phyloP scores from a whole-genome alignment of 441 rosid species.

The Sinapis alba region DNA sequence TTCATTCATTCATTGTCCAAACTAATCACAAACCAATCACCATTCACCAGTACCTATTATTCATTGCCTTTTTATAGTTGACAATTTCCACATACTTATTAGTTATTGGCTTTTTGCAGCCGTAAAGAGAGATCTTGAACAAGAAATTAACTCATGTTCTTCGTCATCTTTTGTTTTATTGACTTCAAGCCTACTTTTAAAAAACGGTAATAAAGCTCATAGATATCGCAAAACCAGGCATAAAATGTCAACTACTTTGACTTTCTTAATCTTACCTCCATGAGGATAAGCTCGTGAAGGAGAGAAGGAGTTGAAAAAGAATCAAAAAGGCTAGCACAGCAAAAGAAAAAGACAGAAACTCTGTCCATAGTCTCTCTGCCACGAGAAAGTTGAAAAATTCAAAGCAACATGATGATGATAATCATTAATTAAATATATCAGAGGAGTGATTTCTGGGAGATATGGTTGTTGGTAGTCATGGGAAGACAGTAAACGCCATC shows the following conservation, averaged over 20 bases:
- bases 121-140: slow-evolving; percentile 9
- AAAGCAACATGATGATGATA: slow-evolving; percentile 30
- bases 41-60: slow-evolving; percentile 27
- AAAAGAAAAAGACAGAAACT: slow-evolving; percentile 17
- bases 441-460: slow-evolving; percentile 29
- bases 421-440: background rate
- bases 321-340: slow-evolving; percentile 18
- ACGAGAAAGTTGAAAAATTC: slow-evolving; percentile 34
- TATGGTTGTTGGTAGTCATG: slow-evolving; percentile 41
- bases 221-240: background rate
- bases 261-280: slow-evolving; percentile 15
- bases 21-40: slow-evolving; percentile 31
- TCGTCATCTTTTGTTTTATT: background rate
- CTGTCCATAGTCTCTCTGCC: slow-evolving; percentile 6
- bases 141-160: background rate
- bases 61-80: slow-evolving; percentile 26
- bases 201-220: slow-evolving; percentile 8
- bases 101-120: background rate
- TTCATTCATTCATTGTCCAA: slow-evolving; percentile 23
- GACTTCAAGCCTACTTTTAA: slow-evolving; percentile 32
- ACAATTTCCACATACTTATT: slow-evolving; percentile 1
- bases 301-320: slow-evolving; percentile 6
- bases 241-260: slow-evolving; percentile 31
- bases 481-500: slow-evolving; percentile 39
- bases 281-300: slow-evolving; percentile 23